These are phyloP conservation scores for Chondrostereum purpureum DNA, from an alignment of 1,284 basidiomycete genomes.

Conservation along the genomic window DNA sequence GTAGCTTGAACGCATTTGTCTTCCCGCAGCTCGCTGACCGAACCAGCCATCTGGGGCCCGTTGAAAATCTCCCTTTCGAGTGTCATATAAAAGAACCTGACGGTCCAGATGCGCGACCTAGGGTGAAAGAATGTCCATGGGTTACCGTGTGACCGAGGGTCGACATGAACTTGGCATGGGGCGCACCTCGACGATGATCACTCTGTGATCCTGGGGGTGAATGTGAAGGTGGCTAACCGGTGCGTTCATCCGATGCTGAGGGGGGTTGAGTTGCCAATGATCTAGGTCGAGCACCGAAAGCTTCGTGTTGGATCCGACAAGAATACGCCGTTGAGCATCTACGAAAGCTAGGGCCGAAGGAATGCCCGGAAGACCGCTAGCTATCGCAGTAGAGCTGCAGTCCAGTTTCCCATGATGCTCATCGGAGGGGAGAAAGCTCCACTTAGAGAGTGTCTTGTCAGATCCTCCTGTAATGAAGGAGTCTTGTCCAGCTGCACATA, in stretches of 20 bases:
- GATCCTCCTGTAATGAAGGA: neutral
- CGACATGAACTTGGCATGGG: conserved; percentile 9
- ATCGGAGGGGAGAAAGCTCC: too few species aligned
- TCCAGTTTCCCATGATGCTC: too few species aligned
- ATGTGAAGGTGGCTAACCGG: neutral
- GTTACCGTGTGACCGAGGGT: conserved; percentile 9
- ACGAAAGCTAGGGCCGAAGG: neutral
- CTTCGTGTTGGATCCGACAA: neutral
- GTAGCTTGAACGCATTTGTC: conserved; percentile 15
- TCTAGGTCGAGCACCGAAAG: neutral
- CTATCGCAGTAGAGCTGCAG: too few species aligned
- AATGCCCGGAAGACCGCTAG: neutral
- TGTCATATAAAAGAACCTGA: conserved; percentile 44
- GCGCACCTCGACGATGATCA: conserved; percentile 43
- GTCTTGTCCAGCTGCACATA: too few species aligned
- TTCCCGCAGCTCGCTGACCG: conserved; percentile 28
- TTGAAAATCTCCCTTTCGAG: conserved; percentile 25
- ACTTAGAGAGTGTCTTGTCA: neutral
- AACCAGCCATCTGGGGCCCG: conserved; percentile 37
- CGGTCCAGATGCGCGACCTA: conserved; percentile 44
- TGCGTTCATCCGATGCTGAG: neutral
- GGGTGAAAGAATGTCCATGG: conserved; percentile 14
- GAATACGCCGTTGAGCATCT: neutral
- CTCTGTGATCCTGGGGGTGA: conserved; percentile 11
- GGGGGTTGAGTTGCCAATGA: neutral